Evolutionary conservation across 768 basidiomycete genomes (phyloP).

Genomic region (Auriscalpium vulgare): DNA sequence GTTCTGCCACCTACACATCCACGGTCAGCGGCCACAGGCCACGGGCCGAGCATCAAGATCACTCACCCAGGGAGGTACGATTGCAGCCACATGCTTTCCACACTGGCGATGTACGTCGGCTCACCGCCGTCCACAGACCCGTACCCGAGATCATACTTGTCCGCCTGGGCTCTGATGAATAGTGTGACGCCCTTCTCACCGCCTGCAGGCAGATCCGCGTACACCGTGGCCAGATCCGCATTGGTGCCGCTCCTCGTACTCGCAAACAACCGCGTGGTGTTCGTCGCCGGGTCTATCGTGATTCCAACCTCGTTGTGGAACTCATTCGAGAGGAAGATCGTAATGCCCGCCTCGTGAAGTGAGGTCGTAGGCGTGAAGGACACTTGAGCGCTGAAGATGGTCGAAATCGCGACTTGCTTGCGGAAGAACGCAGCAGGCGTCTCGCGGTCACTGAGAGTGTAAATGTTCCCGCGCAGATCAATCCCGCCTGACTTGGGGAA

Average conservation of each 20-base stretch:
- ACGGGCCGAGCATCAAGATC: too few species aligned
- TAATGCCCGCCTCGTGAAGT: neutral
- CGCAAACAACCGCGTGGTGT: constrained; percentile 59
- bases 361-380: too few species aligned
- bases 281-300: constrained; percentile 30
- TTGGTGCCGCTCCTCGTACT: constrained; percentile 43
- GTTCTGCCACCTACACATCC: neutral
- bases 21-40: neutral
- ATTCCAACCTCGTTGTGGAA: constrained; percentile 39
- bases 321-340: constrained; percentile 31
- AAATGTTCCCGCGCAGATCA: too few species aligned
- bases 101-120: constrained; percentile 21
- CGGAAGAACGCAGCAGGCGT: too few species aligned
- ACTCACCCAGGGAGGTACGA: too few species aligned
- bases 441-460: too few species aligned
- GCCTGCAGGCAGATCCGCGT: constrained; percentile 65
- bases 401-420: too few species aligned
- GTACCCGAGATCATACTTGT: constrained; percentile 20
- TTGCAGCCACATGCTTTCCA: neutral
- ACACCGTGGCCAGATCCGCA: constrained; percentile 37
- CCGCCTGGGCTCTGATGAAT: constrained; percentile 43
- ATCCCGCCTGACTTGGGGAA: too few species aligned
- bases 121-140: constrained; percentile 17
- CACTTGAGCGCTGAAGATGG: neutral
- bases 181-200: constrained; percentile 61